Evolutionary conservation across 148 eudicot species (phyloP), one percentile per base, ranked within the genome.

Genomic region (Arctostaphylos glauca): DNA sequence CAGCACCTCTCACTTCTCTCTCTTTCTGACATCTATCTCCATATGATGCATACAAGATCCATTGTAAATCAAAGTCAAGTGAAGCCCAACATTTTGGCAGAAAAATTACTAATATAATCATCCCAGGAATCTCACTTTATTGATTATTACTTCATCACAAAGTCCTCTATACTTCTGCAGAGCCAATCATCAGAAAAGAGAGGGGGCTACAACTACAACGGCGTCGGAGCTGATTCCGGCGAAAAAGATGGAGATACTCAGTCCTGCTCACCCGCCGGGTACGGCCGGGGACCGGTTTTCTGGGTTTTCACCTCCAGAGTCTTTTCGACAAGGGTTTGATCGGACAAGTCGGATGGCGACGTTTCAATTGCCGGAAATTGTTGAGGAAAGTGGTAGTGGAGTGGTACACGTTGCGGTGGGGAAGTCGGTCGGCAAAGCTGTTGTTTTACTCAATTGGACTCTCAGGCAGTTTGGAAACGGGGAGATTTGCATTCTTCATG

Each of bases 361-460:
- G 10, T 64, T 82, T 50, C 78, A 19, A 31, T 16, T 48, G 77
- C 79, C 86, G 74, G 88, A 78, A 56, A 82, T 84, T 9, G 86
- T 44, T 13, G 89, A 81, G 78, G 82, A 71, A 77, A 86, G 81
- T 53, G 86, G 86, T 21, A 86, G 67, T 80, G 86, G 81, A 80
- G 94, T 95, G 71, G 44, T 66, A 77, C 85, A 88, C 81, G 98
- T 95, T 52, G 97, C 95, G 0, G 97, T 95, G 4, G 95, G 98
- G 46, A 93, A 52, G 56, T 88, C 92, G 6, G 86, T 77, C 38
- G 89, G 84, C 6, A 95, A 91, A 81, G 81, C 89, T 8, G 81
- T 84, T 62, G 77, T 84, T 59, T 82, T 93, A 91, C 89, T 95
- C 44, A 85, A 78, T 15, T 95, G 97, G 98, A 75, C 92, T 67